phyloP scores from a whole-genome alignment of 148 eudicot genomes.

The Chenopodium berlandieri region DNA sequence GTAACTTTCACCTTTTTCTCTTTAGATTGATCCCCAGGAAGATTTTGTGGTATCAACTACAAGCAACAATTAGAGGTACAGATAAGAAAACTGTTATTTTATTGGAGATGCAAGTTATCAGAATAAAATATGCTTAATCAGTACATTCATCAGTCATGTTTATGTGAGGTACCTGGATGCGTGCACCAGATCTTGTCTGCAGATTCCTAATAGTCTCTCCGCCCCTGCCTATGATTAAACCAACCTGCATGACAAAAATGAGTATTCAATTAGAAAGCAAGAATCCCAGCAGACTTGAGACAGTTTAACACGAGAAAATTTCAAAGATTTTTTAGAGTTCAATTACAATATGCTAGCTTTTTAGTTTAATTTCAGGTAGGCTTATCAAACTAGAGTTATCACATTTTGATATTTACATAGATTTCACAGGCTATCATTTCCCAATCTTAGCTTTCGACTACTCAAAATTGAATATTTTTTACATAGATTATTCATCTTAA shows the following conservation, averaged over 20 bases:
- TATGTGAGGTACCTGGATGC: constrained; percentile 78
- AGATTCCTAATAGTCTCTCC: constrained; percentile 90
- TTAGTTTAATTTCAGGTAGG: no score
- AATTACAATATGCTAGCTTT: no score
- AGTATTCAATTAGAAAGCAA: not conserved
- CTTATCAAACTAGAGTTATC: not conserved
- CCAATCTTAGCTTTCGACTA: not conserved
- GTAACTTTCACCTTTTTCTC: constrained; percentile 83
- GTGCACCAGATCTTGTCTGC: constrained; percentile 94
- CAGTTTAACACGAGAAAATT: no score
- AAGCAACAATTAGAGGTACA: constrained; percentile 6
- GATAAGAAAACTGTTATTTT: not conserved
- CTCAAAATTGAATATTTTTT: no score
- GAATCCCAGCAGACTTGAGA: not conserved
- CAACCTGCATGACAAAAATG: constrained; percentile 53
- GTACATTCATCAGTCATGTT: not conserved
- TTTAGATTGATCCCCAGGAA: constrained; percentile 71
- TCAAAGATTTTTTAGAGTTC: not conserved
- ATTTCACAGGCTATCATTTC: not conserved
- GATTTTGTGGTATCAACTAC: constrained; percentile 75
- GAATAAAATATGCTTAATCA: not conserved
- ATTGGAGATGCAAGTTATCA: not conserved
- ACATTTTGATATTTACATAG: no score
- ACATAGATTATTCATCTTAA: not conserved
- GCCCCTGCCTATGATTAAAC: constrained; percentile 86